These are phyloP conservation scores for Purpureocillium lavendulum DNA, from an alignment of 2,329 filamentous ascomycete species.

Conservation along the genomic window DNA sequence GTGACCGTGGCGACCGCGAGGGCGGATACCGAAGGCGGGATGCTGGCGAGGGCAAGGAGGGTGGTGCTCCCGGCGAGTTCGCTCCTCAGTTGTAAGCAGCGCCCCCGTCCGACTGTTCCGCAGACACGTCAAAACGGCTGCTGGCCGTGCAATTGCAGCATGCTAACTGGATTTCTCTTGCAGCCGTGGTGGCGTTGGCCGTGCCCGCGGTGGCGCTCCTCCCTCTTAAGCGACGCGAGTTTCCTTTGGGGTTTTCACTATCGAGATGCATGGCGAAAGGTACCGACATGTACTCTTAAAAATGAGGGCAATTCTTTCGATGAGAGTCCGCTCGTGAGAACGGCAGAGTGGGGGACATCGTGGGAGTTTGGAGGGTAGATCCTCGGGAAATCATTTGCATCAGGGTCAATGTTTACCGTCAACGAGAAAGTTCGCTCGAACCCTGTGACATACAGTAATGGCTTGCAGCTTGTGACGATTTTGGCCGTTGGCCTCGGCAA, in stretches of 20 bases:
- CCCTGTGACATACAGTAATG: no score
- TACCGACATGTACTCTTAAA: conserved; percentile 41
- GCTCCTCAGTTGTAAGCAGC: conserved; percentile 74
- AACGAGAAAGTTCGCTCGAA: conserved; percentile 22
- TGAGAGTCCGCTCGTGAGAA: conserved; percentile 31
- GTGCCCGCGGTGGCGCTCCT: conserved; percentile 74
- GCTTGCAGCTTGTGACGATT: no score
- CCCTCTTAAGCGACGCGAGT: conserved; percentile 46
- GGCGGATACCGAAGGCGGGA: conserved; percentile 91
- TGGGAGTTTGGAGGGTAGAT: conserved; percentile 40
- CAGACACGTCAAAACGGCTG: no score
- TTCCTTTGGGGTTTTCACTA: conserved; percentile 33
- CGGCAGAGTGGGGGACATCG: conserved; percentile 30
- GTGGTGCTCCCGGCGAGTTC: conserved; percentile 85
- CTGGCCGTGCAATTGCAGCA: no score
- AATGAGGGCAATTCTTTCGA: conserved; percentile 30
- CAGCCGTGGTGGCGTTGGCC: conserved; percentile 80
- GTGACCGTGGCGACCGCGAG: conserved; percentile 71
- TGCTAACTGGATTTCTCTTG: conserved; percentile 2
- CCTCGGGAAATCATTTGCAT: conserved; percentile 41
- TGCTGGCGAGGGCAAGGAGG: conserved; percentile 80
- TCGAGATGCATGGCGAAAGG: conserved; percentile 34
- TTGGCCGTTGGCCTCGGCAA: no score
- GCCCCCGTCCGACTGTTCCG: neutral
- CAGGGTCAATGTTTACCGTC: conserved; percentile 32